Conservation (phyloP, 495 filamentous ascomycete genomes). For the Penicillium odoratum region DNA sequence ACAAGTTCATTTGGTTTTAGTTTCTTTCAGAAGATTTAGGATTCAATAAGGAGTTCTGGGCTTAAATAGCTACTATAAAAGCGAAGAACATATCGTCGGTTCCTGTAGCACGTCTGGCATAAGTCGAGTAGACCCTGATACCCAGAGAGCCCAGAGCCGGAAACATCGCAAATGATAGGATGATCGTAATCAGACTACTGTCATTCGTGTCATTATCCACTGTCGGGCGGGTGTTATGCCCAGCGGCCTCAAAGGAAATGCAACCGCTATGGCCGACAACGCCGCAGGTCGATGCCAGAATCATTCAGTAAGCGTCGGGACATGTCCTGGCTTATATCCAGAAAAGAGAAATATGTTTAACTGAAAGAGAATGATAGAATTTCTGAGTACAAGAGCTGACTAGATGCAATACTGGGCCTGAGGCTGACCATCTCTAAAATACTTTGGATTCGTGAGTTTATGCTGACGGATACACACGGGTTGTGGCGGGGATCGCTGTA, state of each 20-base stretch:
- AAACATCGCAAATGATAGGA: conserved; percentile 24
- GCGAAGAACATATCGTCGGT: conserved; percentile 23
- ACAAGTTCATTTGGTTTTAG: too few species aligned
- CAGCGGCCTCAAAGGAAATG: conserved; percentile 8
- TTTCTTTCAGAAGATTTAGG: too few species aligned
- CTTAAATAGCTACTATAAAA: conserved; percentile 9
- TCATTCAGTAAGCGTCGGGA: not conserved
- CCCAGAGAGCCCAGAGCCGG: conserved; percentile 20
- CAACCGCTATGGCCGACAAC: conserved; percentile 10
- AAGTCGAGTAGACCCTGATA: conserved; percentile 22
- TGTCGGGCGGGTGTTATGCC: conserved; percentile 23
- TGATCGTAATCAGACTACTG: conserved; percentile 25
- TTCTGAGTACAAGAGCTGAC: not conserved
- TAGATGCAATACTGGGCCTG: not conserved
- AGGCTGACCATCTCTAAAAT: not conserved
- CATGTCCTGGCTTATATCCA: not conserved
- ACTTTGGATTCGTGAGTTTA: not conserved
- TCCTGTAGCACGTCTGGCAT: conserved; percentile 12
- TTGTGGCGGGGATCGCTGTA: not conserved
- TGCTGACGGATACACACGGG: not conserved
- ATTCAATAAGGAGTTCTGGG: too few species aligned
- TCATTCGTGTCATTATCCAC: conserved; percentile 26
- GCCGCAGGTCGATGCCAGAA: conserved; percentile 1
- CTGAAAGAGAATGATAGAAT: not conserved
- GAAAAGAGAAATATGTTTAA: not conserved